Evolutionary conservation across 768 basidiomycete species (phyloP).

Genomic region (Amanita polypyramis): DNA sequence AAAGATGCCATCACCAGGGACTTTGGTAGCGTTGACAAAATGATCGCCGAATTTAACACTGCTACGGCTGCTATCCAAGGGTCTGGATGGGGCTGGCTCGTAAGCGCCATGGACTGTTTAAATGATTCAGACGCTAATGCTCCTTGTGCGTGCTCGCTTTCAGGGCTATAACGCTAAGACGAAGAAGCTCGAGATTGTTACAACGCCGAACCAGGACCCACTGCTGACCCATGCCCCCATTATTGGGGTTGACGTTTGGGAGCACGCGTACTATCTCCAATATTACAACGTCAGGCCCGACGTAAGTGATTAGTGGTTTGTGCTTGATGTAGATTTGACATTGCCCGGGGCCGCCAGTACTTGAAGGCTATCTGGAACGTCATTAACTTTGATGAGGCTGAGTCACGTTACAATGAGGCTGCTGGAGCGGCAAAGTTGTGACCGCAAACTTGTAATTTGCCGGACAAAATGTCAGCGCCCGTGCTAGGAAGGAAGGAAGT

Average conservation of each 20-base stretch:
- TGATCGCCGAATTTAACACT: constrained; percentile 79
- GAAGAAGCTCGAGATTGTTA: constrained; percentile 74
- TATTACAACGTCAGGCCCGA: constrained; percentile 93
- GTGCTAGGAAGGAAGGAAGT: neutral
- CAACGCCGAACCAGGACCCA: constrained; percentile 96
- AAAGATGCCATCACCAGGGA: constrained; percentile 48
- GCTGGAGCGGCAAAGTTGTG: neutral
- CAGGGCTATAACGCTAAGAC: constrained; percentile 62
- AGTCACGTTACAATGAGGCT: constrained; percentile 47
- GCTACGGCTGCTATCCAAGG: constrained; percentile 84
- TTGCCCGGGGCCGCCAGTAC: constrained; percentile 32
- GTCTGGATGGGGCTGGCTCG: constrained; percentile 95
- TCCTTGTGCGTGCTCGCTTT: constrained; percentile 1
- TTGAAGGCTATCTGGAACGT: constrained; percentile 69
- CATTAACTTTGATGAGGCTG: constrained; percentile 67
- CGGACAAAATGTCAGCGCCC: neutral
- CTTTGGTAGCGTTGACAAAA: constrained; percentile 61
- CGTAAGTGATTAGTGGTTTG: constrained; percentile 36
- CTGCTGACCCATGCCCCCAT: constrained; percentile 66
- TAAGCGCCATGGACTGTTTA: constrained; percentile 28
- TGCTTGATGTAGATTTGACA: neutral
- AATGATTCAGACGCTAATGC: neutral
- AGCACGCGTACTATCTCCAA: constrained; percentile 94
- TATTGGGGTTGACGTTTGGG: constrained; percentile 93
- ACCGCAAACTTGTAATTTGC: neutral